Base-by-base conservation (phyloP, 108 stramenopile genomes). In the Aurantiochytrium sp. region DNA sequence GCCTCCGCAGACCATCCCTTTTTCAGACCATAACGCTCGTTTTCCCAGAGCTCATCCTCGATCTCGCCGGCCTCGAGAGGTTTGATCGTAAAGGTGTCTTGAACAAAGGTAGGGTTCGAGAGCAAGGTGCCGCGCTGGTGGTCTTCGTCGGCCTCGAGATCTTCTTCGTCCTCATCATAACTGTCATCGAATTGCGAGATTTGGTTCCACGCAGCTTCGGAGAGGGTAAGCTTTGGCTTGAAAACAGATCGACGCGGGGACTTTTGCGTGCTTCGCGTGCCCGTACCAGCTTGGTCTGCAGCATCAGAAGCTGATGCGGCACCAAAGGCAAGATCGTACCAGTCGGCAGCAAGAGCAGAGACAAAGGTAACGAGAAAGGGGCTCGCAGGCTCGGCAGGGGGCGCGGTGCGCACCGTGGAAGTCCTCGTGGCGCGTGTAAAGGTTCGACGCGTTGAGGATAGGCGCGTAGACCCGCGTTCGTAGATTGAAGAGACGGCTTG, bases 11-110 rank as follows among this genome's bases (percentile, higher is more conserved):
- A 18, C 76, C 76, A 83, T 16, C 76, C 76, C 19, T 23, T 83
- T 83, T 83, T 83, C 76, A 83, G 28, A 23, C 51, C 49, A 12
- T 53, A 83, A 18, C 76, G 45, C 51, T 83, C 76, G 4, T 83
- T 83, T 23, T 83, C 76, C 76, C 76, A 83, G 49, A 83, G 49
- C 51, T 83, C 76, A 53, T 83, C 76, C 51, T 83, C 76, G 28
- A 83, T 83, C 76, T 83, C 76, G 12, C n/a, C 45, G 51, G 45
- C 43, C 4, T 83, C 49, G n/a, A 83, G 76, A 6, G 76, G 76
- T 1, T 23, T 53, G 3, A 53, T 43, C 6, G 76, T 83, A 23
- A 83, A 83, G 45, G n/a, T 83, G 76, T 83, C 76, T 23, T 83
- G 76, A 6, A 83, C 76, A 35, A 21, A 83, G 6, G 49, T 28